These are phyloP conservation scores for Aureobasidium pullulans DNA, from an alignment of 2,329 filamentous ascomycete genomes.

Conservation along the genomic window DNA sequence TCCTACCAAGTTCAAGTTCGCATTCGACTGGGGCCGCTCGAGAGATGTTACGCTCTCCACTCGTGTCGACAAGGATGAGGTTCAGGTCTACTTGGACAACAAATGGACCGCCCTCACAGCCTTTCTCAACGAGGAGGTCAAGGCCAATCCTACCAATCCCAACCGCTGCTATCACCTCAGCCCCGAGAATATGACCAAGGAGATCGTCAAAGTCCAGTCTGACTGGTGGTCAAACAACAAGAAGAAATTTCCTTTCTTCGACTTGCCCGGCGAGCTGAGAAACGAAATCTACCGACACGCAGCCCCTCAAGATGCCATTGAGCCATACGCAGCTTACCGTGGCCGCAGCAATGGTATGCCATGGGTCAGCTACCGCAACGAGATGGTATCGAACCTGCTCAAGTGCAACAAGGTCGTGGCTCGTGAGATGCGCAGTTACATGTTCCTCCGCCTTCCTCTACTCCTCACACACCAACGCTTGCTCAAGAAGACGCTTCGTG, in stretches of 20 bases:
- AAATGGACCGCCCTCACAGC: background rate
- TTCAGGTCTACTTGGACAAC: background rate
- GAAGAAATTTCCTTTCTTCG: conserved; percentile 11
- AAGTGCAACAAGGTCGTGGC: conserved; percentile 18
- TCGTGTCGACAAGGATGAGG: background rate
- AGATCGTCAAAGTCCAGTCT: background rate
- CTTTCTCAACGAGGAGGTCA: background rate
- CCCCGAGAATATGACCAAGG: background rate
- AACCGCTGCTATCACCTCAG: background rate
- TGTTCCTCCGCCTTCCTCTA: conserved; percentile 19
- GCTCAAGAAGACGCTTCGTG: conserved; percentile 15
- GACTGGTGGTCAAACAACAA: background rate
- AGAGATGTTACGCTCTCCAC: background rate
- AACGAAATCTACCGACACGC: conserved; percentile 18
- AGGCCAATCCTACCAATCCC: background rate
- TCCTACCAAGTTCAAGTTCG: background rate
- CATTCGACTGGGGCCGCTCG: background rate
- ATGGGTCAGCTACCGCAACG: conserved; percentile 1
- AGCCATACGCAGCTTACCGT: background rate
- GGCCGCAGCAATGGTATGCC: background rate
- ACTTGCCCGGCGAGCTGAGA: conserved; percentile 22
- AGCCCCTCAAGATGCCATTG: conserved; percentile 3
- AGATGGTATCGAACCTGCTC: conserved; percentile 15
- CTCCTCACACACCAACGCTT: conserved; percentile 16
- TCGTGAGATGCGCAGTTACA: conserved; percentile 18